A percentile compares a stretch with the other conserved stretches of the same genome.
Conservation (phyloP, 129 eudicot genomes). For the Centella asiatica region DNA sequence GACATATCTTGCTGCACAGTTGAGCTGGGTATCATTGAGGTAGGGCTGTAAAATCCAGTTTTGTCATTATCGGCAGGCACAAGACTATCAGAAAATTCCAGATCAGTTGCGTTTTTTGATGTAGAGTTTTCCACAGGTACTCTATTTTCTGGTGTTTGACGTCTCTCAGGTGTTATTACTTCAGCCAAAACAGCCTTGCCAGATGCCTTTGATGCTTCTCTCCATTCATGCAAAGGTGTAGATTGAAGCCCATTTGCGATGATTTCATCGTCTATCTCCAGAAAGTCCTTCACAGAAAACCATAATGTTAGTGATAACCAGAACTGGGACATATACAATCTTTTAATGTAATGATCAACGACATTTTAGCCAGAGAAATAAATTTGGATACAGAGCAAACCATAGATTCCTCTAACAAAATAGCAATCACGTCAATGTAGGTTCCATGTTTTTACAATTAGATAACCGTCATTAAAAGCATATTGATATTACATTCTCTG, state of each 20-base stretch:
- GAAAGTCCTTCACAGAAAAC: constrained; percentile 33
- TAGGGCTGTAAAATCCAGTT: constrained; percentile 19
- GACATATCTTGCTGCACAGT: constrained; percentile 13
- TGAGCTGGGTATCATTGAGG: constrained; percentile 19
- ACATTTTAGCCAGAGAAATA: not conserved
- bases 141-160: constrained; percentile 16
- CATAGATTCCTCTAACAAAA: not conserved
- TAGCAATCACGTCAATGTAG: too few relatives aligned
- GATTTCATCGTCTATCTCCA: constrained; percentile 40
- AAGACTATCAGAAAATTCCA: constrained; percentile 15
- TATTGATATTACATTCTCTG: too few relatives aligned
- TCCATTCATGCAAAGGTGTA: constrained; percentile 12
- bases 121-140: constrained; percentile 12
- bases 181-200: constrained; percentile 16
- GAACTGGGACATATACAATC: not conserved
- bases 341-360: not conserved
- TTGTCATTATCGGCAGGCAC: constrained; percentile 13
- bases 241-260: constrained; percentile 35
- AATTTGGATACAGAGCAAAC: not conserved
- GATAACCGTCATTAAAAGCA: too few relatives aligned
- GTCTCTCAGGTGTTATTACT: constrained; percentile 11
- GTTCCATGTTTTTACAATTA: too few relatives aligned
- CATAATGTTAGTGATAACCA: not conserved
- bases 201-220: constrained; percentile 20
- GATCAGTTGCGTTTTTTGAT: constrained; percentile 17